Conservation (phyloP, 2,329 filamentous ascomycete genomes). For the Aspergillus melleus region DNA sequence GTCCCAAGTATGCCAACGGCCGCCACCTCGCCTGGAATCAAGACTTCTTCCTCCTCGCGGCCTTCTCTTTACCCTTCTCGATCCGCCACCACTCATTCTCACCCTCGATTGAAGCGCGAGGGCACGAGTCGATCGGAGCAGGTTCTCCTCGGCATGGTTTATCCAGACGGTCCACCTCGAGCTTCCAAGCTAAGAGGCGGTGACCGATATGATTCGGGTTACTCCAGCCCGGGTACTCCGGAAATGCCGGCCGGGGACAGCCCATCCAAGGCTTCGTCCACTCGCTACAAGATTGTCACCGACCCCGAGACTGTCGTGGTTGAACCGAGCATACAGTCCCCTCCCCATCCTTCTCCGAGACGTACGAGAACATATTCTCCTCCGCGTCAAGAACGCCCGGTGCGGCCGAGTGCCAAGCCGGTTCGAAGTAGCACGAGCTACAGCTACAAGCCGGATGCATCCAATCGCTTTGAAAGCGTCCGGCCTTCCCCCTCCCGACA, state of each 20-base stretch:
- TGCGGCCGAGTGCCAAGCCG: constrained; percentile 24
- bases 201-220: constrained; percentile 45
- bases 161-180: constrained; percentile 28
- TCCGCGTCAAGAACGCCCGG: constrained; percentile 24
- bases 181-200: constrained; percentile 37
- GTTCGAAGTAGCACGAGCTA: constrained; percentile 29
- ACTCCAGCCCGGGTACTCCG: constrained; percentile 47
- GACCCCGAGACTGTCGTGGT: constrained; percentile 30
- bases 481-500: constrained; percentile 19
- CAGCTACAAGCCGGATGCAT: constrained; percentile 15
- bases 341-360: constrained; percentile 23
- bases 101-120: constrained; percentile 32
- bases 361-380: constrained; percentile 31
- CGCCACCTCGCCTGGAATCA: constrained; percentile 34
- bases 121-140: constrained; percentile 26
- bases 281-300: constrained; percentile 34
- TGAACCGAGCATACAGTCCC: constrained; percentile 24
- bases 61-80: constrained; percentile 34
- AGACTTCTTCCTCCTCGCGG: constrained; percentile 27
- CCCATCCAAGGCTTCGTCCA: constrained; percentile 32
- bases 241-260: constrained; percentile 37
- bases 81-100: constrained; percentile 30
- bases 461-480: constrained; percentile 24
- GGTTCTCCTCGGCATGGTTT: constrained; percentile 28
- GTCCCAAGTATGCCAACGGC: constrained; percentile 39